Base-by-base conservation (phyloP, 2,329 filamentous ascomycete species). In the Alternaria atra region DNA sequence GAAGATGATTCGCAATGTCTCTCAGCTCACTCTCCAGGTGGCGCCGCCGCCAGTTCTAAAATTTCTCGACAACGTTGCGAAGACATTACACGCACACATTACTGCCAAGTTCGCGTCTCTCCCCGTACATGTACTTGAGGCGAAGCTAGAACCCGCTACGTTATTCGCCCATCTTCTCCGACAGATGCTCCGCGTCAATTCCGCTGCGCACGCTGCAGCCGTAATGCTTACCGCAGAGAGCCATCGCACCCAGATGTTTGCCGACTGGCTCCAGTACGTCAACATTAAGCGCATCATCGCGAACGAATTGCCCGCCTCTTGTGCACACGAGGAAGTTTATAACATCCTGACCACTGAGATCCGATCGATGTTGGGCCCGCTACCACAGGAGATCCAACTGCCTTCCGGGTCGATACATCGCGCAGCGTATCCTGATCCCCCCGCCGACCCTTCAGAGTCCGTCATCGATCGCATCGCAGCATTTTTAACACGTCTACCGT, bases 191-290 rank as follows among this genome's bases (percentile, higher is more conserved):
- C 88, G 94, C 59, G 95, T 97, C 61, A 99, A 99, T 74, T 86
- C 95, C 60, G 93, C 94, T 20, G 95, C 95, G 2, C 94, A 98
- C 74, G 94, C 95, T 1, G 93, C 94, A 1, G 94, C 94, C 23
- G 96, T 95, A 65, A 93, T 97, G 86, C 85, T 99, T 12, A 92
- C 92, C 7, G 92, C 94, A 72, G 89, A 93, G 17, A 91, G 92
- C 46, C 96, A 97, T 75, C 89, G 95, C 55, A 93, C 95, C 67
- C 91, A 95, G 73, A 98, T 99, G 95, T 97, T 95, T 83, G 84
- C 90, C 52, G 95, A 99, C 74, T 97, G 94, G 89, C 89, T 93
- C 40, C 88, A 79, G 10, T 83, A 83, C 74, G 84, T 88, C 42
- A 86, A 86, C 63, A 80, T 85, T 4, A 85, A 86, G 67, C 80